Conservation (phyloP, 164 flowering plant genomes). For the Amborella trichopoda region DNA sequence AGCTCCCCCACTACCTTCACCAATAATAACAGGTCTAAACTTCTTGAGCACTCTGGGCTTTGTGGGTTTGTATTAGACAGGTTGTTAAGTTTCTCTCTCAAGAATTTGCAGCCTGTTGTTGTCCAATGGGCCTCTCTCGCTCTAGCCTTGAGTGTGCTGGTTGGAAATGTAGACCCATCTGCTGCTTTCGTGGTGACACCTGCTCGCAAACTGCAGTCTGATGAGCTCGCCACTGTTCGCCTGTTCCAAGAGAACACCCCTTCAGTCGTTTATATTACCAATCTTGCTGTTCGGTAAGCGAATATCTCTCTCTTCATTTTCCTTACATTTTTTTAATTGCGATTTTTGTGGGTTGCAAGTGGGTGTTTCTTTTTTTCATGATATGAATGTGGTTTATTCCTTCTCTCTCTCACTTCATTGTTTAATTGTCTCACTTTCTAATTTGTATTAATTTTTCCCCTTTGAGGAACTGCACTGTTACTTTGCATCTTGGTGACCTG, state of each 20-base stretch:
- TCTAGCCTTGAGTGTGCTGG: conserved; percentile 39
- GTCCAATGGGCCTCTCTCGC: conserved; percentile 60
- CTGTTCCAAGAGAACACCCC: conserved; percentile 92
- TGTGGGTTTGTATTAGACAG: too few species aligned
- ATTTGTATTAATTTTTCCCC: too few species aligned
- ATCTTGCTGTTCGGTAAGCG: conserved; percentile 66
- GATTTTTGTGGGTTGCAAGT: too few species aligned
- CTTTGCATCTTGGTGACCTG: too few species aligned
- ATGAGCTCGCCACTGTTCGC: conserved; percentile 91
- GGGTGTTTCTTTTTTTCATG: background rate
- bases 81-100: too few species aligned
- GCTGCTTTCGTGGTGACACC: conserved; percentile 65
- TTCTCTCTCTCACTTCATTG: conserved; percentile 1
- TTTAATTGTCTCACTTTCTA: too few species aligned
- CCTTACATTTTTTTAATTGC: too few species aligned
- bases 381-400: background rate
- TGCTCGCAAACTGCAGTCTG: conserved; percentile 74
- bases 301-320: background rate
- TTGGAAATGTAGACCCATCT: conserved; percentile 52
- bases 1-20: background rate
- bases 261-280: conserved; percentile 95
- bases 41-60: too few species aligned
- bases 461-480: too few species aligned
- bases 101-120: too few species aligned
- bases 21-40: too few species aligned